Percentiles rank a stretch among this genome's conserved stretches.
phyloP scores from a whole-genome alignment of 31 red algal genomes.

The Odonthalia washingtoniensis region DNA sequence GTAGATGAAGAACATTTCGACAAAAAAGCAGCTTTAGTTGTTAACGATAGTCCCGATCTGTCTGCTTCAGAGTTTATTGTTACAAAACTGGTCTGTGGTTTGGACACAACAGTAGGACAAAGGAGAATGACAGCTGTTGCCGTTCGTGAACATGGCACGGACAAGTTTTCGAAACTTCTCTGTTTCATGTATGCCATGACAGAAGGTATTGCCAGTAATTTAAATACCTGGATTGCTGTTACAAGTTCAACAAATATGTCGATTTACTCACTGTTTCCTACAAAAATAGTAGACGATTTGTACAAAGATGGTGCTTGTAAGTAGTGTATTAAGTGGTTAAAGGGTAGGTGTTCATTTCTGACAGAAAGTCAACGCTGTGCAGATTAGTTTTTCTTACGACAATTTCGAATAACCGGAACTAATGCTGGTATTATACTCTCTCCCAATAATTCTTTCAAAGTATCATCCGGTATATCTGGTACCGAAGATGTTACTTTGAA shows the following conservation, averaged over 20 bases:
- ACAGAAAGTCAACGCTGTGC: slow-evolving; percentile 12
- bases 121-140: slow-evolving; percentile 10
- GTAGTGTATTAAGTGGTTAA: neutral
- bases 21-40: slow-evolving; percentile 12
- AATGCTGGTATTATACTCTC: neutral
- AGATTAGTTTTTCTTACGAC: slow-evolving; percentile 2
- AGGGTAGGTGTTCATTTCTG: neutral
- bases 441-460: neutral
- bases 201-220: no score
- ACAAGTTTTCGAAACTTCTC: neutral
- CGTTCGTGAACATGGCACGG: no score
- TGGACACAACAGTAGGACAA: neutral
- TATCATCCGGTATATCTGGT: neutral
- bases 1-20: neutral
- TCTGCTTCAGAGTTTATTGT: neutral
- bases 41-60: no score
- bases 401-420: no score
- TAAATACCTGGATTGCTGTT: no score
- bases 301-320: neutral
- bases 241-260: slow-evolving; percentile 26
- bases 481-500: neutral
- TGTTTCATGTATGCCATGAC: no score
- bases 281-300: neutral
- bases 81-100: neutral
- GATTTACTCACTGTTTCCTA: slow-evolving; percentile 21